Conservation (phyloP, 2,329 filamentous ascomycete genomes). For the Monosporascus sp. region DNA sequence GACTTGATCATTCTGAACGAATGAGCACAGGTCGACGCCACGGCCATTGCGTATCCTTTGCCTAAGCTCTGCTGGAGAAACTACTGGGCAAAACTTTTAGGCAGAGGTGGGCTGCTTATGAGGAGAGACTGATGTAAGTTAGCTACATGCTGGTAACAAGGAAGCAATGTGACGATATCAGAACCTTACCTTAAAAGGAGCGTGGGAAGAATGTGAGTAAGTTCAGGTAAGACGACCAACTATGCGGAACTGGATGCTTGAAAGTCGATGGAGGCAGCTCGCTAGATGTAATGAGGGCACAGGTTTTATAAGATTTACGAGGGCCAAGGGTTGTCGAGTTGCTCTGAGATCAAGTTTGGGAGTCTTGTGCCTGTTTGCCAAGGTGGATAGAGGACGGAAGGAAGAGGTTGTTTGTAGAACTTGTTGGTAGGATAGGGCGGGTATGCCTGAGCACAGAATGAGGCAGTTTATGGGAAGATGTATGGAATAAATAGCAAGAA, state of each 20-base stretch:
- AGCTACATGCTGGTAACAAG: neutral
- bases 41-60: constrained; percentile 37
- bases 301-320: constrained; percentile 16
- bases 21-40: constrained; percentile 55
- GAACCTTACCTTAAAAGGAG: neutral
- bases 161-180: neutral
- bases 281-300: constrained; percentile 9
- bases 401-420: constrained; percentile 19
- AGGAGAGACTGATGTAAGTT: neutral
- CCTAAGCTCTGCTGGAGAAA: constrained; percentile 1
- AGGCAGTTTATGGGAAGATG: neutral
- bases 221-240: neutral
- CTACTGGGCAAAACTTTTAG: neutral
- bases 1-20: constrained; percentile 63
- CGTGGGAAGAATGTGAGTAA: neutral
- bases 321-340: constrained; percentile 4
- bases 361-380: constrained; percentile 18
- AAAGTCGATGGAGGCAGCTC: neutral
- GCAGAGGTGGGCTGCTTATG: neutral
- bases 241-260: neutral
- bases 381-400: constrained; percentile 13
- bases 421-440: constrained; percentile 6
- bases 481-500: neutral
- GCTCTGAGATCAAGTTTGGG: constrained; percentile 12
- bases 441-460: neutral